phyloP scores from a whole-genome alignment of 495 filamentous ascomycete genomes.

The Penicillium paxilli region DNA sequence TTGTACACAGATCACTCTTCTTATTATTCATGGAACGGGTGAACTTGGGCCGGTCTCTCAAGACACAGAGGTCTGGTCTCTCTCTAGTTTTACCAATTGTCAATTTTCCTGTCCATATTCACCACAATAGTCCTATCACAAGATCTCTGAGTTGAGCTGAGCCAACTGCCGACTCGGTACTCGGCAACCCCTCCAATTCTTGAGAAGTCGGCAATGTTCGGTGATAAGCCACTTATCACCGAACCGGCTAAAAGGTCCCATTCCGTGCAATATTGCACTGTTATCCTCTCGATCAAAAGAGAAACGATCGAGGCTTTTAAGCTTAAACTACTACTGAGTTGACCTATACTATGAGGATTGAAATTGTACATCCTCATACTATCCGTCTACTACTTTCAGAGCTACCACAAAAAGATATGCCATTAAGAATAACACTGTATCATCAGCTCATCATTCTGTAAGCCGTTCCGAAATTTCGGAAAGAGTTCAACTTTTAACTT shows the following conservation, averaged over 20 bases:
- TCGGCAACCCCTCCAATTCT: no score
- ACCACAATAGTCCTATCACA: no score
- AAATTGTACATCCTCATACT: no score
- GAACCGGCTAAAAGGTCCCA: constrained; percentile 9
- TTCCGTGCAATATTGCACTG: no score
- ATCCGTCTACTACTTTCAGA: no score
- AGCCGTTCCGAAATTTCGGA: constrained; percentile 1
- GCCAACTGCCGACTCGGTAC: constrained; percentile 5
- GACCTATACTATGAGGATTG: no score
- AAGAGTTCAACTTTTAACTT: not conserved
- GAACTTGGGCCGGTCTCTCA: no score
- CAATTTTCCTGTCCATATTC: not conserved
- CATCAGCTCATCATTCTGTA: constrained; percentile 18
- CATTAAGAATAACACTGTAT: no score
- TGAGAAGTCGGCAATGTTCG: constrained; percentile 4
- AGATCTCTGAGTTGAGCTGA: not conserved
- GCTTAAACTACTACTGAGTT: not conserved
- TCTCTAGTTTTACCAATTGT: not conserved
- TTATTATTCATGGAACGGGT: no score
- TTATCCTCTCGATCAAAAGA: no score
- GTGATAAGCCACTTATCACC: constrained; percentile 14
- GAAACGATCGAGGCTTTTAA: not conserved
- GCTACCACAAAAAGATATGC: no score
- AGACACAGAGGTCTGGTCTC: not conserved
- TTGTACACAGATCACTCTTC: no score